These are phyloP conservation scores for Torulaspora franciscae DNA, from an alignment of 805 yeast species.

Conservation along the genomic window DNA sequence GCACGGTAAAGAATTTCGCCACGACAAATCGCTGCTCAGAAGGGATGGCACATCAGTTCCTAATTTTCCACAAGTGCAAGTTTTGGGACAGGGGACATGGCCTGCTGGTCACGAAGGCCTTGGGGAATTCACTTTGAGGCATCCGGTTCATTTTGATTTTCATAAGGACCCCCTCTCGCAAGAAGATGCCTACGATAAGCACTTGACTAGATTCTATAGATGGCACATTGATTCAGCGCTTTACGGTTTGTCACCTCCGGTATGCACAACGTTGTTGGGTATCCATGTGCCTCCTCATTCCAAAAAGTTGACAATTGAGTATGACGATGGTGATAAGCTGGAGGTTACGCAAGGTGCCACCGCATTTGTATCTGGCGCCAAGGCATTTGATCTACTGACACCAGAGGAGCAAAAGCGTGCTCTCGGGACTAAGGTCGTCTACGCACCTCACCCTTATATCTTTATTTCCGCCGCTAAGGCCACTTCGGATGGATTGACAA, in stretches of 20 bases:
- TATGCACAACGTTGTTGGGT: constrained; percentile 78
- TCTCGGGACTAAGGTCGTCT: constrained; percentile 70
- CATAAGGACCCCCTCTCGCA: constrained; percentile 62
- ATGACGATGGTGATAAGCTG: constrained; percentile 62
- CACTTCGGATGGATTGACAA: constrained; percentile 80
- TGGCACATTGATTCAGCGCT: constrained; percentile 94
- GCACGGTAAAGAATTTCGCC: constrained; percentile 74
- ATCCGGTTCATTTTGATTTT: constrained; percentile 79
- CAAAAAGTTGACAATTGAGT: constrained; percentile 59
- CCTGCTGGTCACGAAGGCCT: constrained; percentile 54
- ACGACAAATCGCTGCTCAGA: constrained; percentile 60
- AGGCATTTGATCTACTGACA: constrained; percentile 62
- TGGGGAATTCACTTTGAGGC: constrained; percentile 58
- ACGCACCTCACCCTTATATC: constrained; percentile 91
- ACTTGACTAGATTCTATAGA: constrained; percentile 77
- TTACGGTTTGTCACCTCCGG: constrained; percentile 80
- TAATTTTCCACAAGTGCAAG: constrained; percentile 82
- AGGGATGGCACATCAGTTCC: constrained; percentile 81
- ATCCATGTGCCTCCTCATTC: constrained; percentile 68
- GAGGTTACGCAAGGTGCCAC: constrained; percentile 81
- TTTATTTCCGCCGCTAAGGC: constrained; percentile 77
- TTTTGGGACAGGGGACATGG: constrained; percentile 77
- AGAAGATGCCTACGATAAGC: constrained; percentile 54
- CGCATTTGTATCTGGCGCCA: constrained; percentile 80
- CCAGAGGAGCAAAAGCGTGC: constrained; percentile 72